Evolutionary conservation across 2,329 filamentous ascomycete genomes (phyloP).

Genomic region (Colletotrichum sp.): DNA sequence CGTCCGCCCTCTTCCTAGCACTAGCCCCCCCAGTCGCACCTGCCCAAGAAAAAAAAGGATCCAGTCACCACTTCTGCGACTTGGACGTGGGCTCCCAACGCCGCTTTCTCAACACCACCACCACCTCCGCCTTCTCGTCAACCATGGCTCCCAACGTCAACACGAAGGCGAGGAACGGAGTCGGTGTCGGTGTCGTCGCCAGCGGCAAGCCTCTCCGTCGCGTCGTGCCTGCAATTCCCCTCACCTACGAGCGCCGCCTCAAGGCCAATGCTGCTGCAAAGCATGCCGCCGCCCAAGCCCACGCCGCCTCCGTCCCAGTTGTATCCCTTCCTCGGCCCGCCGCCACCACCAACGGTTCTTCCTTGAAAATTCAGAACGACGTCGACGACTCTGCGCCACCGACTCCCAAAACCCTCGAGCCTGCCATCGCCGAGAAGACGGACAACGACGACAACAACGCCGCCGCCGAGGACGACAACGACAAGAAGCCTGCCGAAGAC

Average conservation of each 20-base stretch:
- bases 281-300: slow-evolving; percentile 34
- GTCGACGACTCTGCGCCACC: slow-evolving; percentile 8
- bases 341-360: slow-evolving; percentile 24
- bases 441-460: not conserved
- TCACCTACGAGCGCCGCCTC: slow-evolving; percentile 34
- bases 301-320: slow-evolving; percentile 16
- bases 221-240: slow-evolving; percentile 42
- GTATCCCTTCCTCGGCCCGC: slow-evolving; percentile 2
- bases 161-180: slow-evolving; percentile 19
- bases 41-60: not conserved
- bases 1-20: not conserved
- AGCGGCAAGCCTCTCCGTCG: slow-evolving; percentile 27
- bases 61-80: not conserved
- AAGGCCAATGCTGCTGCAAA: slow-evolving; percentile 35
- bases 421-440: not conserved
- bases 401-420: slow-evolving; percentile 15
- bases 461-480: not conserved
- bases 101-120: slow-evolving; percentile 1
- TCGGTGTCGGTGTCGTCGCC: slow-evolving; percentile 6
- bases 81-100: slow-evolving; percentile 5
- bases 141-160: slow-evolving; percentile 21
- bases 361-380: slow-evolving; percentile 21
- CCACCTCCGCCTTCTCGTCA: not conserved
- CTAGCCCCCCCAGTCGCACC: not conserved
- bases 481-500: not conserved